Base-by-base conservation (phyloP, 148 eudicot genomes). In the Rhododendron ovatum region DNA sequence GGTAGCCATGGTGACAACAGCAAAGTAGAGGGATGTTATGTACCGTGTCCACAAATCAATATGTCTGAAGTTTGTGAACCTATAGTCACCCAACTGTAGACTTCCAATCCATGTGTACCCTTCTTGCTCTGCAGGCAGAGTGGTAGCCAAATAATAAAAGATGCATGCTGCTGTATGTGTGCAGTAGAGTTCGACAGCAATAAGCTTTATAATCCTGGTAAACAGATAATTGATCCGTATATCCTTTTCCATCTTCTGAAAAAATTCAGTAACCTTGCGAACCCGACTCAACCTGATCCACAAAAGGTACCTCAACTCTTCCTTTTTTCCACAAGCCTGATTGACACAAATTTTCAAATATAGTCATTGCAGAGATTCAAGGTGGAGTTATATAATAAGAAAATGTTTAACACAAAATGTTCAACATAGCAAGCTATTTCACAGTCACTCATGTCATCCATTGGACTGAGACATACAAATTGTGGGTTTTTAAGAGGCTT, bases 141-240 rank as follows among this genome's bases (percentile, higher is more conserved):
- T 94, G 51, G 99, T 97, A 65, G 99, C 98, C 84, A 97, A 87
- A 85, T 91, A 95, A 87, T 97, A 97, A 87, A 97, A 97, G 83
- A 97, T 93, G 88, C 99, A 97, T 9, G 99, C 99, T 75, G 98
- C 99, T 45, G 99, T 97, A 88, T 97, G 99, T 20, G 99, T 97
- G 84, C 98, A 97, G 81, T 97, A 97, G 59, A 97, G 91, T 81
- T 97, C 99, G 85, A 97, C 99, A 51, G 81, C 87, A 53, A 97
- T 89, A 87, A 97, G 96, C 85, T 95, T 97, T 65, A 97, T 76
- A 77, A 93, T 95, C 90, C 98, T 91, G 59, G 98, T 91, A 71
- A 96, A 94, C 61, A 91, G 86, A 84, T 95, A 96, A 67, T 94
- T 96, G 88, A 96, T 91, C 88, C 99, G 91, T n/a, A 95, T 95